Conservation (phyloP, 2,329 filamentous ascomycete species). For the Polychaeton citri region DNA sequence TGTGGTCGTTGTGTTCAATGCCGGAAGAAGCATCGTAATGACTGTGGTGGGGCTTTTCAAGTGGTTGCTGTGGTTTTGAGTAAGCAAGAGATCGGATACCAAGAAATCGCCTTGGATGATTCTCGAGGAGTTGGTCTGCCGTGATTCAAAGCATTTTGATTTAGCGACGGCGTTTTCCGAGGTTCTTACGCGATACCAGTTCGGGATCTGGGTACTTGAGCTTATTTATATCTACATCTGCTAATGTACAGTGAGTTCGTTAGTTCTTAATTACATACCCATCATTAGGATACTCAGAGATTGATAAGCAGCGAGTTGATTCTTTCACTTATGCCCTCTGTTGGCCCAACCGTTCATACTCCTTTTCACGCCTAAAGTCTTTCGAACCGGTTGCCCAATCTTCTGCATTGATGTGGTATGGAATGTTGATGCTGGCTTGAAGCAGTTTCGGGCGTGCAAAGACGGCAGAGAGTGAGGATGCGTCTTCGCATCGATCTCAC, state of each 20-base stretch:
- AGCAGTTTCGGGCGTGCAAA: conserved; percentile 6
- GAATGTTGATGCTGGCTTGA: conserved; percentile 27
- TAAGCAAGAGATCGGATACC: no score
- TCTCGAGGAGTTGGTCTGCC: no score
- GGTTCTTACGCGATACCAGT: no score
- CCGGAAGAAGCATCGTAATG: conserved; percentile 49
- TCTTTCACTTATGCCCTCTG: conserved; percentile 4
- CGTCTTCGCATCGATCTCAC: not conserved
- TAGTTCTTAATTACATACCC: no score
- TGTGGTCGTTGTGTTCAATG: conserved; percentile 62
- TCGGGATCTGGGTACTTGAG: no score
- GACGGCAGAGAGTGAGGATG: not conserved
- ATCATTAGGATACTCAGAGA: no score
- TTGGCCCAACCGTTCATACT: conserved; percentile 38
- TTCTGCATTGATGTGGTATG: conserved; percentile 30
- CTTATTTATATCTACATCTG: no score
- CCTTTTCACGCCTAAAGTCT: conserved; percentile 37
- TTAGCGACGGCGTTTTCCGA: no score
- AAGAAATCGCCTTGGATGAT: no score
- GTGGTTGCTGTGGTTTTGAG: conserved; percentile 73
- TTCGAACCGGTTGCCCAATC: conserved; percentile 22
- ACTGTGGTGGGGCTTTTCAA: conserved; percentile 47
- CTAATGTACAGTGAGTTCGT: no score
- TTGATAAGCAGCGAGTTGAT: no score
- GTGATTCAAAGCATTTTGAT: no score